These are phyloP conservation scores for Podosphaera xanthii DNA, from an alignment of 2,329 filamentous ascomycete genomes.

Conservation along the genomic window DNA sequence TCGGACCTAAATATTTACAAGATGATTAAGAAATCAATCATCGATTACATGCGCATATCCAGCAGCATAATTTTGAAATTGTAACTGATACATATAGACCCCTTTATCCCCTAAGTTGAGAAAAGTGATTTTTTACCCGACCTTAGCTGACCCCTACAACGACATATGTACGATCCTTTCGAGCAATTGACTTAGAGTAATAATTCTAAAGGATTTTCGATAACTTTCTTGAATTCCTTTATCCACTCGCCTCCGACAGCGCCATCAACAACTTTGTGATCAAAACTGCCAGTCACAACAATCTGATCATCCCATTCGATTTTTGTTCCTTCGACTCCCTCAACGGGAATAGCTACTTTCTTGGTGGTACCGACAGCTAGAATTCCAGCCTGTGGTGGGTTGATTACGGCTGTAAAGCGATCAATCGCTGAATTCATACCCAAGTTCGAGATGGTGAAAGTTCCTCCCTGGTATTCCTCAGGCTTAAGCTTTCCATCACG, in stretches of 20 bases:
- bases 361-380: conserved; percentile 83
- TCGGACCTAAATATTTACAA: no score
- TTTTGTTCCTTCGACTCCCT: conserved; percentile 40
- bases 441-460: conserved; percentile 99
- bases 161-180: background rate
- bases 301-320: conserved; percentile 97
- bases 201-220: conserved; percentile 92
- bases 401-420: conserved; percentile 95
- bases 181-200: conserved; percentile 36
- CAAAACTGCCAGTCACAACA: conserved; percentile 80
- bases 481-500: conserved; percentile 97
- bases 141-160: no score
- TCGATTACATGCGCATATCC: no score
- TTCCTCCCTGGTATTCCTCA: conserved; percentile 96
- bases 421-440: conserved; percentile 96
- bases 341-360: conserved; percentile 78
- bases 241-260: conserved; percentile 95
- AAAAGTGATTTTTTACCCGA: no score
- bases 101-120: no score
- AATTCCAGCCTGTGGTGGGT: conserved; percentile 91
- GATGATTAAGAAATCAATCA: no score
- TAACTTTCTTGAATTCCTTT: conserved; percentile 83
- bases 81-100: no score
- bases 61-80: no score
- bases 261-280: conserved; percentile 97